phyloP scores from a whole-genome alignment of 495 filamentous ascomycete genomes.

The Penicillium soppii region DNA sequence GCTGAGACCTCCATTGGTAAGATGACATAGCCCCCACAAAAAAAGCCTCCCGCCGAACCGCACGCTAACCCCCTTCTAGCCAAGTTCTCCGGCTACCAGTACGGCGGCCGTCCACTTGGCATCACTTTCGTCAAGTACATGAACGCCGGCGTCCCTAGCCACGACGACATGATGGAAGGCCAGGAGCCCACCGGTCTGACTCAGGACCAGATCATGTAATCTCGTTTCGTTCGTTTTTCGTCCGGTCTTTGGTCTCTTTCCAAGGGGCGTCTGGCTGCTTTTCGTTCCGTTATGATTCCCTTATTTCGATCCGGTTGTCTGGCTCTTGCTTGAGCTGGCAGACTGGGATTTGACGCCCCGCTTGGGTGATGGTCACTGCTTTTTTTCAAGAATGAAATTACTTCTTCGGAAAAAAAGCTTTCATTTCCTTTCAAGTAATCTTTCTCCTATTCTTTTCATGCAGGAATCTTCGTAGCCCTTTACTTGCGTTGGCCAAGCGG shows the following conservation, averaged over 20 bases:
- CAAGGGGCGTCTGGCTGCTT: not conserved
- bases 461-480: not conserved
- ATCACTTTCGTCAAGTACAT: conserved; percentile 90
- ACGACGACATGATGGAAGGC: conserved; percentile 79
- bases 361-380: conserved; percentile 5
- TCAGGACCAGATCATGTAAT: conserved; percentile 97
- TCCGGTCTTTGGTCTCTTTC: conserved; percentile 4
- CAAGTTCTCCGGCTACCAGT: conserved; percentile 97
- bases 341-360: conserved; percentile 5
- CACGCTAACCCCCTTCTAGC: conserved; percentile 42
- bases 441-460: not conserved
- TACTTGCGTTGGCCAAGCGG: not conserved
- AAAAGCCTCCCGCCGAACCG: not conserved
- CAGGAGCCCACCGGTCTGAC: conserved; percentile 72
- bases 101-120: conserved; percentile 91
- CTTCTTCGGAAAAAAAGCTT: not conserved
- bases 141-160: conserved; percentile 58
- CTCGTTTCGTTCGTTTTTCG: conserved; percentile 4
- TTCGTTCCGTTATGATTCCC: conserved; percentile 25
- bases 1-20: conserved; percentile 86
- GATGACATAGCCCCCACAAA: conserved; percentile 17
- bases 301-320: conserved; percentile 20
- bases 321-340: not conserved
- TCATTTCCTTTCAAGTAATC: not conserved
- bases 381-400: not conserved